These are phyloP conservation scores for Saccharomyces pastorianus DNA, from an alignment of 1,139 yeast genomes.

Conservation along the genomic window DNA sequence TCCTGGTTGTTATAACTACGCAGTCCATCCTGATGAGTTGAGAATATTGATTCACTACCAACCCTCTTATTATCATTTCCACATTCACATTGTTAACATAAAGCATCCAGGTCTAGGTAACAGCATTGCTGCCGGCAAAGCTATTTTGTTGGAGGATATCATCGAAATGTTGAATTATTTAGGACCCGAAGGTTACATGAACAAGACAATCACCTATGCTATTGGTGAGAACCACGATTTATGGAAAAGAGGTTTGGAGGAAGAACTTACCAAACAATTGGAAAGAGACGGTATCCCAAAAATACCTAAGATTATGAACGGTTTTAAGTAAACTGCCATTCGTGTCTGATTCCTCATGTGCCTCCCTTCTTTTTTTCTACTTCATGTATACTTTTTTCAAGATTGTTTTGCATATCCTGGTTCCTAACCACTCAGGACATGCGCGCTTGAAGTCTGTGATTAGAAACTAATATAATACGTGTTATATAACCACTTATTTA, in stretches of 20 bases:
- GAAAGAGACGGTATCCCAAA: slow-evolving; percentile 24
- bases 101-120: slow-evolving; percentile 66
- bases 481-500: neutral
- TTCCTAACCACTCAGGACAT: neutral
- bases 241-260: slow-evolving; percentile 41
- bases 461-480: neutral
- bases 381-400: neutral
- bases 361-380: neutral
- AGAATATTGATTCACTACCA: slow-evolving; percentile 82
- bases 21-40: slow-evolving; percentile 36
- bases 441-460: neutral
- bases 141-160: slow-evolving; percentile 71
- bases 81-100: slow-evolving; percentile 76
- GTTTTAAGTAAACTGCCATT: neutral
- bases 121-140: slow-evolving; percentile 71
- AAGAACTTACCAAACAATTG: slow-evolving; percentile 22
- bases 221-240: slow-evolving; percentile 72
- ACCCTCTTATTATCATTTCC: slow-evolving; percentile 94
- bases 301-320: slow-evolving; percentile 11
- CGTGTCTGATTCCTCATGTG: no score
- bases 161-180: slow-evolving; percentile 57
- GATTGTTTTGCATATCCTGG: neutral
- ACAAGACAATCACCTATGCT: slow-evolving; percentile 45
- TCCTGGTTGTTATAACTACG: slow-evolving; percentile 37
- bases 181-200: slow-evolving; percentile 45